Evolutionary conservation across 257 asterid species (phyloP).

Genomic region (Handroanthus guayacan): DNA sequence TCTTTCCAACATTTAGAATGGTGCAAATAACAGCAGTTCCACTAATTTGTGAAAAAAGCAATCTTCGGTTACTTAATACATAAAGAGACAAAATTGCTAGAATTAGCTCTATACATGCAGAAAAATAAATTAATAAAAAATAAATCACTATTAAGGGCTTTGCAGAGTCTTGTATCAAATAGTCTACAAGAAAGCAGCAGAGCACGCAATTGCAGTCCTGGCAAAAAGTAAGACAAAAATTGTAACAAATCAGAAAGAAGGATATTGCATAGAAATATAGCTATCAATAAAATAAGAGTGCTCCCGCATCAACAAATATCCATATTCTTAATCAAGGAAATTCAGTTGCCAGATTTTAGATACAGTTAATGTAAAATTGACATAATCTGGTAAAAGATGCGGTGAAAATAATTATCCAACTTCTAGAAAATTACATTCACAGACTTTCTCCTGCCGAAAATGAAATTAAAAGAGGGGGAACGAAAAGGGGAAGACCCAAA

Average conservation of each 20-base stretch:
- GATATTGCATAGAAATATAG: conserved; percentile 17
- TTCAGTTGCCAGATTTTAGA: background rate
- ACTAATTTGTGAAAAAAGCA: conserved; percentile 71
- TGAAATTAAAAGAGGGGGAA: too few relatives aligned
- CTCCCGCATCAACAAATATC: background rate
- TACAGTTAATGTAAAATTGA: background rate
- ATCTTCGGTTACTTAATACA: conserved; percentile 71
- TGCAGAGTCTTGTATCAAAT: background rate
- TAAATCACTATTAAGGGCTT: background rate
- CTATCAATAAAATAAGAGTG: background rate
- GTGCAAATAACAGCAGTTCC: conserved; percentile 53
- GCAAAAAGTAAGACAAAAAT: conserved; percentile 19
- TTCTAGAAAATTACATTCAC: too few relatives aligned
- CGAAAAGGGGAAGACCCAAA: too few relatives aligned
- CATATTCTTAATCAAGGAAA: background rate
- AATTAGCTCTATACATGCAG: conserved; percentile 25
- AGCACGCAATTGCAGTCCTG: background rate
- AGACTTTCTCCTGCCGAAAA: too few relatives aligned
- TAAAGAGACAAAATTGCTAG: background rate
- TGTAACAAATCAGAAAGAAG: background rate
- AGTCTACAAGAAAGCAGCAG: background rate
- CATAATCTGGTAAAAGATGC: too few relatives aligned
- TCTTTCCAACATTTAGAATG: too few relatives aligned
- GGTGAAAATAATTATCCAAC: background rate
- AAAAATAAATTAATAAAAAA: background rate